Percentiles rank a stretch among this genome's conserved stretches.
phyloP scores from a whole-genome alignment of 805 yeast species.

The Saturnispora serradocipensis region DNA sequence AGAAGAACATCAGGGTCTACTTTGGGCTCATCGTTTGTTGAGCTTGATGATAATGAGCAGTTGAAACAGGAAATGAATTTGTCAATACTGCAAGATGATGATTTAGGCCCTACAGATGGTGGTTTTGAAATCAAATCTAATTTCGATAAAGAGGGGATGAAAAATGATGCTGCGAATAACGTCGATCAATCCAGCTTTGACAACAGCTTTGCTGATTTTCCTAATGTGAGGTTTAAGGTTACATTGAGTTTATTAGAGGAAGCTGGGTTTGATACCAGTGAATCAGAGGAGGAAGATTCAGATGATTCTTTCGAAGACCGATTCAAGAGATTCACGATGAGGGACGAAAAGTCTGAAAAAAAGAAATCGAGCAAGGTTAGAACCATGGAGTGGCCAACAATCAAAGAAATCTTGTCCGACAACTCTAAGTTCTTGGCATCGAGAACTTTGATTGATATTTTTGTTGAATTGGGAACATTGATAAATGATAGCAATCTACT shows the following conservation, averaged over 20 bases:
- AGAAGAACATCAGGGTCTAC: slow-evolving; percentile 13
- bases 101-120: slow-evolving; percentile 5
- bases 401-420: slow-evolving; percentile 50
- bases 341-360: background rate
- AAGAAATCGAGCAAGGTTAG: background rate
- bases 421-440: slow-evolving; percentile 33
- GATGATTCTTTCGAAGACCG: slow-evolving; percentile 1
- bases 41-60: background rate
- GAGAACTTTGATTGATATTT: slow-evolving; percentile 45
- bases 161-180: background rate
- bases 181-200: background rate
- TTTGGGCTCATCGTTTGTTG: slow-evolving; percentile 5
- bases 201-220: background rate
- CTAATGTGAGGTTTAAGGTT: background rate
- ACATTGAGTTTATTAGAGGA: slow-evolving; percentile 10
- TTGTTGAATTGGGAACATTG: slow-evolving; percentile 53
- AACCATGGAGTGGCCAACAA: slow-evolving; percentile 33
- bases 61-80: background rate
- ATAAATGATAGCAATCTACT: slow-evolving; percentile 58
- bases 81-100: slow-evolving; percentile 2
- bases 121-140: background rate
- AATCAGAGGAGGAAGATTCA: slow-evolving; percentile 9
- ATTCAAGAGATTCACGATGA: slow-evolving; percentile 3
- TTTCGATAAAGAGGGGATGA: background rate
- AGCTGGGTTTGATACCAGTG: slow-evolving; percentile 8